A percentile compares a stretch with the other conserved stretches of the same genome.
Conservation (phyloP, 2,329 filamentous ascomycete species). For the Curvularia verruculosa region DNA sequence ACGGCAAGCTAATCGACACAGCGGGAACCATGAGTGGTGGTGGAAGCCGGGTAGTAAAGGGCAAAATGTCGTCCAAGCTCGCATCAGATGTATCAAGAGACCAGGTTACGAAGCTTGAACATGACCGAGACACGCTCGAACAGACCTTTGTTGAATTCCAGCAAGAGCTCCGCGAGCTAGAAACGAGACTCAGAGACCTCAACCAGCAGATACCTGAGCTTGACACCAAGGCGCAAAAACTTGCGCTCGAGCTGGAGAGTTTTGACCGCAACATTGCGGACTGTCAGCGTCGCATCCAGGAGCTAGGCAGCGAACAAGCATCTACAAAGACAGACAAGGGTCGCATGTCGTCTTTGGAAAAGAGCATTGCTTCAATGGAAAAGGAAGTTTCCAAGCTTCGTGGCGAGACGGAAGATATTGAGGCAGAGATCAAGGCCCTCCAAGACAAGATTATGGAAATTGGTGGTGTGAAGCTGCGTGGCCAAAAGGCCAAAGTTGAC, state of each 20-base stretch:
- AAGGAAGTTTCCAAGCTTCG: conserved; percentile 80
- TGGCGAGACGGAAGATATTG: conserved; percentile 84
- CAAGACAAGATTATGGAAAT: conserved; percentile 99
- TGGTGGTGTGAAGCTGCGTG: conserved; percentile 88
- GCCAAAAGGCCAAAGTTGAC: conserved; percentile 90
- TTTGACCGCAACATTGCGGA: conserved; percentile 83
- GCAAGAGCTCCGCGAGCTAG: conserved; percentile 80
- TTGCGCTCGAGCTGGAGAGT: conserved; percentile 86
- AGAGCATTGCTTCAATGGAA: conserved; percentile 76
- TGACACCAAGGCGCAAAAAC: conserved; percentile 90
- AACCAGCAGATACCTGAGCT: conserved; percentile 80
- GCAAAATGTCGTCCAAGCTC: conserved; percentile 95
- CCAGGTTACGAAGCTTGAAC: conserved; percentile 84
- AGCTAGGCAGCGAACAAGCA: conserved; percentile 80
- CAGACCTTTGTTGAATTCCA: conserved; percentile 83
- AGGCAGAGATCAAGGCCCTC: conserved; percentile 88
- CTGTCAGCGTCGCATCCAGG: conserved; percentile 81
- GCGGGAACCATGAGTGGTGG: conserved; percentile 99
- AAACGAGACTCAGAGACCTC: conserved; percentile 73
- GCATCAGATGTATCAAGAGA: conserved; percentile 86
- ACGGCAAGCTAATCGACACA: conserved; percentile 95
- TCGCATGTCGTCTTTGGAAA: conserved; percentile 73
- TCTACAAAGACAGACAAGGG: conserved; percentile 80
- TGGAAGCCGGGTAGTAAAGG: conserved; percentile 86
- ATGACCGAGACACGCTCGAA: conserved; percentile 84